phyloP scores from a whole-genome alignment of 352 stramenopile genomes.

The Globisporangium ultimum region DNA sequence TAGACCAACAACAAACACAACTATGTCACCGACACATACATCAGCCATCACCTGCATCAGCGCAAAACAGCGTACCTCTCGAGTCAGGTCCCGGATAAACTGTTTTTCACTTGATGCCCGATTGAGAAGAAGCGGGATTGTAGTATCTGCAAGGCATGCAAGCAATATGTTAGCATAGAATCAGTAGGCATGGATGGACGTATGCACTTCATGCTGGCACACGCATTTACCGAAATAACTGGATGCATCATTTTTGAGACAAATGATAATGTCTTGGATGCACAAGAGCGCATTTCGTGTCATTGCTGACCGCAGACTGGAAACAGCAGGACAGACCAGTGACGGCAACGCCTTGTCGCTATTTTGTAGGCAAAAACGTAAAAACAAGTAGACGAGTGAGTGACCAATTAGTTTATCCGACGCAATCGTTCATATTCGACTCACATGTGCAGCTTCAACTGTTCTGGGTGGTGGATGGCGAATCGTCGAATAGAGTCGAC shows the following conservation, averaged over 20 bases:
- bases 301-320: conserved; percentile 61
- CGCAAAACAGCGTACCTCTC: conserved; percentile 16
- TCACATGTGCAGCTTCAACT: conserved; percentile 29
- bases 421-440: conserved; percentile 1
- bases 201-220: not conserved
- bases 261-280: conserved; percentile 53
- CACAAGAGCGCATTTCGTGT: conserved; percentile 63
- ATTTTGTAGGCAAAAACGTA: no score
- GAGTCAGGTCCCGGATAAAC: conserved; percentile 64
- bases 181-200: no score
- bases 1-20: not conserved
- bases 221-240: conserved; percentile 27
- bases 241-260: conserved; percentile 19
- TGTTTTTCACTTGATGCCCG: conserved; percentile 67
- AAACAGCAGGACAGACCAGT: conserved; percentile 54
- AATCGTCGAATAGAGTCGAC: conserved; percentile 45
- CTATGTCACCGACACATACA: not conserved
- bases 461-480: conserved; percentile 28
- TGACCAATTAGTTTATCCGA: no score
- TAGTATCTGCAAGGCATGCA: conserved; percentile 14
- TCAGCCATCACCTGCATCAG: not conserved
- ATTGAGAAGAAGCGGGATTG: conserved; percentile 52
- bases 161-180: not conserved
- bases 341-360: conserved; percentile 16
- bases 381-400: no score